Evolutionary conservation across 257 asterid genomes (phyloP).

Genomic region (Lithospermum erythrorhizon): DNA sequence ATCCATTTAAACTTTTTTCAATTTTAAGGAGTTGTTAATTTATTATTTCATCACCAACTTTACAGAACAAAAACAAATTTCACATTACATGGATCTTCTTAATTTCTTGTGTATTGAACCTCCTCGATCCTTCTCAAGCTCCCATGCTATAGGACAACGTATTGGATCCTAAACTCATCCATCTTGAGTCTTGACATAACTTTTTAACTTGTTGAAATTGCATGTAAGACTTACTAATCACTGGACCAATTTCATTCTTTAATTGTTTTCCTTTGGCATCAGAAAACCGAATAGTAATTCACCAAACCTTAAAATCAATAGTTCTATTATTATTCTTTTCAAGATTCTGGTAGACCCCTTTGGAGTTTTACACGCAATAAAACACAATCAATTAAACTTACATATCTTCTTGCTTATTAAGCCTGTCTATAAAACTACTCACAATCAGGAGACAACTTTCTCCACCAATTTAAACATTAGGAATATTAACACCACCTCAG

Average conservation of each 20-base stretch:
- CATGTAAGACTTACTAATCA: neutral
- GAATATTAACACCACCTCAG: neutral
- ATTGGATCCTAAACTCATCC: too few species aligned
- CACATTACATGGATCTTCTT: too few species aligned
- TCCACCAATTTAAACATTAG: neutral
- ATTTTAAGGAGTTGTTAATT: too few species aligned
- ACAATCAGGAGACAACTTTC: neutral
- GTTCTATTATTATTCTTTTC: neutral
- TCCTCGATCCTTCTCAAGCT: too few species aligned
- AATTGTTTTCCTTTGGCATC: neutral
- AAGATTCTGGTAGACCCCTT: neutral
- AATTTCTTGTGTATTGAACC: too few species aligned
- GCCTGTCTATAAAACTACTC: neutral
- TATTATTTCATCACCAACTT: too few species aligned
- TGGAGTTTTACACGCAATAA: neutral
- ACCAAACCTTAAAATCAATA: neutral
- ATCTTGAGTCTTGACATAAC: too few species aligned
- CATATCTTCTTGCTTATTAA: neutral
- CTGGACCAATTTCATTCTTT: too few species aligned
- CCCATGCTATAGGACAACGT: too few species aligned
- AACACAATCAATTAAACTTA: neutral
- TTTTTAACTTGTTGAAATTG: too few species aligned
- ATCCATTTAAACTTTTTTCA: too few species aligned
- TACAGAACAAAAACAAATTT: too few species aligned
- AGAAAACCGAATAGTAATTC: neutral